These are phyloP conservation scores for Lecanosticta acicola DNA, from an alignment of 2,329 filamentous ascomycete genomes.

Conservation along the genomic window DNA sequence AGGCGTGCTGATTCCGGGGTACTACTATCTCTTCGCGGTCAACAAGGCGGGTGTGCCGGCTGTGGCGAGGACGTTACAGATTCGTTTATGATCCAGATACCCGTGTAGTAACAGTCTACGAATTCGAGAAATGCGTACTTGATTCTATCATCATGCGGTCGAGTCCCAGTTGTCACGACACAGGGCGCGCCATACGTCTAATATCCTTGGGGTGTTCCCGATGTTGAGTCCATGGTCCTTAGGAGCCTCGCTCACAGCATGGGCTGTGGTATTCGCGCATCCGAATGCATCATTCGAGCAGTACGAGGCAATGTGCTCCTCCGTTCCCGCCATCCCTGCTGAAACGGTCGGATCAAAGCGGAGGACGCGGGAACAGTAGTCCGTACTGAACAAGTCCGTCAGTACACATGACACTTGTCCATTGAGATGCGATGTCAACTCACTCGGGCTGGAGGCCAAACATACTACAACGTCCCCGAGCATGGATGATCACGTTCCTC, in stretches of 20 bases:
- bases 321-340: not conserved
- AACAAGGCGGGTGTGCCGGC: conserved; percentile 41
- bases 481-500: conserved; percentile 1
- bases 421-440: not conserved
- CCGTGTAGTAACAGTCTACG: no score
- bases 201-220: not conserved
- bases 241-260: not conserved
- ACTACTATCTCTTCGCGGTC: conserved; percentile 52
- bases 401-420: not conserved
- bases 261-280: not conserved
- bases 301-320: not conserved
- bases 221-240: no score
- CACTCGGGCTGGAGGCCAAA: conserved; percentile 7
- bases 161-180: not conserved
- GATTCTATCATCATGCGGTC: not conserved
- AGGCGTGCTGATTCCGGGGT: conserved; percentile 49
- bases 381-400: conserved; percentile 1
- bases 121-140: no score
- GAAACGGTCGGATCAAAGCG: not conserved
- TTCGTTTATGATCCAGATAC: not conserved
- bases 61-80: conserved; percentile 40
- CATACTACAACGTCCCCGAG: conserved; percentile 5
- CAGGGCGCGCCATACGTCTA: not conserved
- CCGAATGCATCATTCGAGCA: not conserved
- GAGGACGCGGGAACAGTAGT: conserved; percentile 5